Evolutionary conservation across 2,329 filamentous ascomycete species (phyloP).

Genomic region (Colletotrichum tropicale): DNA sequence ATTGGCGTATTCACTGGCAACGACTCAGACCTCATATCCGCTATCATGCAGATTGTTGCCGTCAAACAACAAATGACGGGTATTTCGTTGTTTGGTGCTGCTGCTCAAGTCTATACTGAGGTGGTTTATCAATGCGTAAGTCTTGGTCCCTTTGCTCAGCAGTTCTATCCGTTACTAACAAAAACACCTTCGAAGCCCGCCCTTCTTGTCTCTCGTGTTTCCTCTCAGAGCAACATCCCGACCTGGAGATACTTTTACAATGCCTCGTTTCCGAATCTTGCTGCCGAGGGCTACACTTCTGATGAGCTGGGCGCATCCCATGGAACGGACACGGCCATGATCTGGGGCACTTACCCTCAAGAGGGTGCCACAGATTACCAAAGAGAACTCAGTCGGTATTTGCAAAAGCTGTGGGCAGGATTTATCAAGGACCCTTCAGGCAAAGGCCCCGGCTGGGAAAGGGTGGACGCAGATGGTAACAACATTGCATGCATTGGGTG

Average conservation of each 20-base stretch:
- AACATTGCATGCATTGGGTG: neutral
- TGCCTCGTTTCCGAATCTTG: neutral
- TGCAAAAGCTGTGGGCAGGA: neutral
- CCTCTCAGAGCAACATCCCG: neutral
- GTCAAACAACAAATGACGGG: neutral
- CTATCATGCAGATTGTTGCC: neutral
- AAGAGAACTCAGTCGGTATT: neutral
- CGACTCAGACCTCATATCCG: neutral
- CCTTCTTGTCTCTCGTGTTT: neutral
- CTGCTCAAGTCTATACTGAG: neutral
- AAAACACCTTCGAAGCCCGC: neutral
- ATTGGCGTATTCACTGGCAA: neutral
- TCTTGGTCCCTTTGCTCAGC: neutral
- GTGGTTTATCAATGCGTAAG: constrained; percentile 4
- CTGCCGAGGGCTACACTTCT: neutral
- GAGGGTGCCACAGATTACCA: neutral
- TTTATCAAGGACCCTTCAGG: constrained; percentile 1
- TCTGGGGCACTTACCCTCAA: neutral
- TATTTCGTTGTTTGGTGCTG: neutral
- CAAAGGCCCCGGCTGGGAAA: neutral
- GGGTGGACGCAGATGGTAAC: neutral
- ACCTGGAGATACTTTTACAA: constrained; percentile 14
- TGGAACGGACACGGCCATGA: neutral
- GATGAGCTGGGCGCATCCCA: neutral
- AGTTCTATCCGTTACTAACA: neutral